phyloP scores from a whole-genome alignment of 805 yeast species.

The Candida sonorensis region DNA sequence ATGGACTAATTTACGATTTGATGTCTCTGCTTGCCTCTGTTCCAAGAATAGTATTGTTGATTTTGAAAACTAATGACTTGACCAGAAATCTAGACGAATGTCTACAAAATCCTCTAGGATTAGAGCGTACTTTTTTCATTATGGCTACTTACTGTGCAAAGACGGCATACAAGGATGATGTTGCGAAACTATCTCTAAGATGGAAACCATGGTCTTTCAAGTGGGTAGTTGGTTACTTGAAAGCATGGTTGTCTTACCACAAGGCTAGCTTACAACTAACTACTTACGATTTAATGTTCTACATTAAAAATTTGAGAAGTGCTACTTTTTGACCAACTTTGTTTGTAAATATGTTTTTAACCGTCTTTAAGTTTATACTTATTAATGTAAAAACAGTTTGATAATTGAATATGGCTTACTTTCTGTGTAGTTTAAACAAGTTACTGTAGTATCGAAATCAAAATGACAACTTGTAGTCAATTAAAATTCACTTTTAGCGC shows the following conservation, averaged over 20 bases:
- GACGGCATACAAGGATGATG: slow-evolving; percentile 64
- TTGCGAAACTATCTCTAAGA: slow-evolving; percentile 4
- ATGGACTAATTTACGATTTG: slow-evolving; percentile 61
- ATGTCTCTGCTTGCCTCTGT: slow-evolving; percentile 73
- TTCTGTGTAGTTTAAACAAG: no score
- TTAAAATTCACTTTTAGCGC: no score
- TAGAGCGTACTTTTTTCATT: slow-evolving; percentile 79
- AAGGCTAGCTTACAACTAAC: slow-evolving; percentile 25
- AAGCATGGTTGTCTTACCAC: slow-evolving; percentile 28
- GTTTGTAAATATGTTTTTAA: no score
- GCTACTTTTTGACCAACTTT: no score
- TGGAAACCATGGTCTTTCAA: slow-evolving; percentile 12
- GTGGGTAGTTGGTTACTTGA: slow-evolving; percentile 22
- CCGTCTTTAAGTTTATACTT: no score
- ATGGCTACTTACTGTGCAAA: slow-evolving; percentile 86
- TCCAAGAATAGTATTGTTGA: slow-evolving; percentile 81
- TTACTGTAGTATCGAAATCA: no score
- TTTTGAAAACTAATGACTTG: slow-evolving; percentile 89
- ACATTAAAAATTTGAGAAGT: slow-evolving; percentile 6
- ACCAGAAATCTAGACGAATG: slow-evolving; percentile 85
- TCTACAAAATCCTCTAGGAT: slow-evolving; percentile 75
- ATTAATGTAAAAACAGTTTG: no score
- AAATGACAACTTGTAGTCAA: no score
- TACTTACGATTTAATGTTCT: slow-evolving; percentile 27
- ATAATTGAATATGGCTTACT: no score